Base-by-base conservation (phyloP, 495 filamentous ascomycete species). In the Pyrenula aspistea region DNA sequence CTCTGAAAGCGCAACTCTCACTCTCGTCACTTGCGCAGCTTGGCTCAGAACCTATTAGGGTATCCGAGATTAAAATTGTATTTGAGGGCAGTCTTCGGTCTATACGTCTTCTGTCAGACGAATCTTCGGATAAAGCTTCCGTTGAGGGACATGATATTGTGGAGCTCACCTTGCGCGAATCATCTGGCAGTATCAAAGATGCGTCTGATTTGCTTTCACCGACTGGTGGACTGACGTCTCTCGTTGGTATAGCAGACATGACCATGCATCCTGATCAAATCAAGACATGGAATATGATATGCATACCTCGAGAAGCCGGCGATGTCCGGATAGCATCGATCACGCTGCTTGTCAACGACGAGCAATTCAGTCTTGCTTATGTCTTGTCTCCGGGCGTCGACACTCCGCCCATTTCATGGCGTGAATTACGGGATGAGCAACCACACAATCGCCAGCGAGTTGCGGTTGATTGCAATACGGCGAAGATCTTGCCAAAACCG, bases 401-500 rank as follows among this genome's bases (percentile, higher is more conserved):
- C 60, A 51, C 15, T 22, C n/a, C n/a, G 47, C 8, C n/a, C 51
- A 36, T 15, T 8, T 51, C 21, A 22, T 50, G 21, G 50, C 22
- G 19, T 52, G 50, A 56, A 36, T 12, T 52, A 4, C 8, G 20
- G 22, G 50, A 52, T 24, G 22, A 10, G 19, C 19, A 4, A 8
- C 50, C 50, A 10, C 20, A 21, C 20, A 10, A 8, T 20, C 50
- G 50, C 10, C 50, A 74, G 60, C 73, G 66, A 31, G 69, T 76
- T 22, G 70, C 77, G 48, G 58, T 62, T 22, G 72, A 79, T 36
- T 71, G 78, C 11, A 72, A 74, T 19, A 60, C 70, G 60, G 76
- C 86, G 25, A 87, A 79, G 51, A 83, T 97, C 31, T 74, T 89
- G 56, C 93, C 92, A 2, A 87, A 93, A 64, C 93, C 93, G 48